Evolutionary conservation across 169 alveolate species (phyloP), one percentile per base, ranked within the genome.

Genomic region (Plasmodium inui): DNA sequence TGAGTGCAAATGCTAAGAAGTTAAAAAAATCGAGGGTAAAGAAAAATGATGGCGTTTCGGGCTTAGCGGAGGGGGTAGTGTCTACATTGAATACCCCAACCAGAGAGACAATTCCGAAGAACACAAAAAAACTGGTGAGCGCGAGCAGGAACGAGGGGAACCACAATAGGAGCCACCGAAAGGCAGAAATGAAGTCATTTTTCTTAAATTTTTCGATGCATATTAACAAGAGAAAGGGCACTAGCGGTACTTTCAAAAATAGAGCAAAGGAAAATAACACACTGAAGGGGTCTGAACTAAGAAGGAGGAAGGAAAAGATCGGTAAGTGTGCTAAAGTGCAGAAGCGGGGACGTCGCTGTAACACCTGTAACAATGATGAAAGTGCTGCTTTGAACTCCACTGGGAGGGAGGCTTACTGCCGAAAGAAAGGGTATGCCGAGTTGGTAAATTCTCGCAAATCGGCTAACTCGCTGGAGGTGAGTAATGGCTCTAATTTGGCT

Each of bases 151-250:
- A 74, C 22, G 80, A 73, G 53, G 37, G 44, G 50, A 83, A 83
- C 28, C 17, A 30, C 1, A 12, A 70, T 1, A 71, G 82, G 34
- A 46, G 71, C 14, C 37, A 14, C 26, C 67, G 19, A 32, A 84
- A 84, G 32, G 93, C 74, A 44, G 67, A 1, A 72, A 84, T 1
- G 19, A 84, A 53, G 53, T 30, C 50, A 46, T 6, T 72, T 73
- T 12, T 85, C 61, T 44, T 28, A 9, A 39, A 89, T 89, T 84
- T 84, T 19, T n/a, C 53, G 6, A 84, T 84, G 76, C 73, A 34
- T 44, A 72, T 71, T 39, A 84, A 84, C 61, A 84, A 73, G 53
- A 84, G 80, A 30, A 84, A 84, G 41, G 84, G 50, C 3, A 37
- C 41, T 73, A 73, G 67, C 32, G 37, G 67, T 9, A 30, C 73